Evolutionary conservation across 495 filamentous ascomycete genomes (phyloP).

Genomic region (Daldinia caldariorum): DNA sequence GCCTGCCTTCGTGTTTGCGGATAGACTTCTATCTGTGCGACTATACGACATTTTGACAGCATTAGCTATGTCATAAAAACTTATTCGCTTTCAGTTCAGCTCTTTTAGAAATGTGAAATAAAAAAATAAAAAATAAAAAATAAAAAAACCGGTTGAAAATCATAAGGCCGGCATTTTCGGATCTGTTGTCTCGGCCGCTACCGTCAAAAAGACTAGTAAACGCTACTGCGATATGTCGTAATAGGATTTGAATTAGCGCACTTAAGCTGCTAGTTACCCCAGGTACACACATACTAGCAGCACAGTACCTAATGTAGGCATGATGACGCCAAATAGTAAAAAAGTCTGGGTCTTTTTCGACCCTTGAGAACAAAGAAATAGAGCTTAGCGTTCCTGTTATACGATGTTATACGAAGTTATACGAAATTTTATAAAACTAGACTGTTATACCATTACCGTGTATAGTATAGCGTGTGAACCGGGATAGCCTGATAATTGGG

Average conservation of each 20-base stretch:
- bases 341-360: conserved; percentile 16
- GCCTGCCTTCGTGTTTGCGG: conserved; percentile 4
- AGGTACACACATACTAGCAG: not conserved
- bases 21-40: conserved; percentile 2
- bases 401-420: too few species aligned
- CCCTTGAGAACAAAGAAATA: conserved; percentile 11
- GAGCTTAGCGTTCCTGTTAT: conserved; percentile 21
- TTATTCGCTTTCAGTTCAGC: not conserved
- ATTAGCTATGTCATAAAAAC: not conserved
- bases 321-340: conserved; percentile 18
- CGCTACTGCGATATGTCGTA: not conserved
- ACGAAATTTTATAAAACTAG: conserved; percentile 13
- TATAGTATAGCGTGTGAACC: conserved; percentile 16
- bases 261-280: not conserved
- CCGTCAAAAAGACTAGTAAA: not conserved
- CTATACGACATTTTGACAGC: not conserved
- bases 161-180: not conserved
- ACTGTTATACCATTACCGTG: conserved; percentile 19
- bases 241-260: not conserved
- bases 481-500: conserved; percentile 3
- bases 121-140: not conserved
- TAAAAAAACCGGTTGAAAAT: not conserved
- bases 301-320: not conserved
- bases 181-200: conserved; percentile 2
- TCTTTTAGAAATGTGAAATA: not conserved